Evolutionary conservation across 2,329 filamentous ascomycete species (phyloP).

Genomic region (Tolypocladium cylindrosporum): DNA sequence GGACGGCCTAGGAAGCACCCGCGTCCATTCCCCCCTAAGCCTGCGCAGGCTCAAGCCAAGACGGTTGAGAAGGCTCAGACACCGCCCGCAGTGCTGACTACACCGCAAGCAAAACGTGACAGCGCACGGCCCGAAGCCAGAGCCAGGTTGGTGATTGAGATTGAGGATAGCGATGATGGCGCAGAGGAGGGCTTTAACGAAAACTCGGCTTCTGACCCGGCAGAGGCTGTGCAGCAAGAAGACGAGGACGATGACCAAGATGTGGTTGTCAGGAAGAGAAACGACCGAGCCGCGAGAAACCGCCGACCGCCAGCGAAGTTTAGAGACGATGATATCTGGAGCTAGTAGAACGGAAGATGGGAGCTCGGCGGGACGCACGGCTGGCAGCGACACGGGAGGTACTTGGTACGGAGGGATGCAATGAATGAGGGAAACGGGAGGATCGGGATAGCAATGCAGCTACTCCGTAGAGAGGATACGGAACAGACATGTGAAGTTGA

Average conservation of each 20-base stretch:
- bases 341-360: neutral
- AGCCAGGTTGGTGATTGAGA: constrained; percentile 11
- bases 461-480: no score
- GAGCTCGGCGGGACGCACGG: neutral
- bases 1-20: constrained; percentile 29
- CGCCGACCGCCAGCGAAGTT: constrained; percentile 25
- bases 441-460: neutral
- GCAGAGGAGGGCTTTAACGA: neutral
- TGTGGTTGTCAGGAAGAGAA: constrained; percentile 16
- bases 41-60: constrained; percentile 1
- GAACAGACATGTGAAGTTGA: neutral
- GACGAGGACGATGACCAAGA: constrained; percentile 20
- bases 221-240: constrained; percentile 2
- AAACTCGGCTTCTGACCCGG: neutral
- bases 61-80: neutral
- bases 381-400: neutral
- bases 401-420: neutral
- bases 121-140: neutral
- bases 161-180: constrained; percentile 18
- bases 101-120: neutral
- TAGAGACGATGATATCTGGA: constrained; percentile 20
- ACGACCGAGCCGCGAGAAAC: constrained; percentile 16
- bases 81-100: neutral
- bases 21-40: constrained; percentile 9
- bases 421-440: neutral